Conservation (phyloP, 208 protist genomes). For the Entamoeba moshkovskii region DNA sequence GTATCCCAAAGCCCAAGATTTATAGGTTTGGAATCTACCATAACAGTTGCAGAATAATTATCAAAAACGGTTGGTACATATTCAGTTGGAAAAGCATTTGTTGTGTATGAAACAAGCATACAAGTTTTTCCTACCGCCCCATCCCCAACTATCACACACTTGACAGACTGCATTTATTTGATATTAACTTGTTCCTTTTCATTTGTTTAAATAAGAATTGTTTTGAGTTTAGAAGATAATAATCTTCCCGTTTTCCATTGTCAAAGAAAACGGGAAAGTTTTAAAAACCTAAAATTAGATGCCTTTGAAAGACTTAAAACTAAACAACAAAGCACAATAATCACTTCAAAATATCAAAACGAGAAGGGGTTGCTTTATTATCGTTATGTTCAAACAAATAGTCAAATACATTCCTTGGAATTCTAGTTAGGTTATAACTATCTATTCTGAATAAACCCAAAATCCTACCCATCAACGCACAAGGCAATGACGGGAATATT, state of each 20-base stretch:
- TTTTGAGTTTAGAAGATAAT: no score
- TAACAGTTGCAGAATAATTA: slow-evolving; percentile 28
- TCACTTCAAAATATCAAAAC: no score
- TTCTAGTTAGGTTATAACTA: neutral
- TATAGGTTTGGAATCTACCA: slow-evolving; percentile 9
- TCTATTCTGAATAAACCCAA: neutral
- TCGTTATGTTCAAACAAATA: neutral
- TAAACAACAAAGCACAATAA: no score
- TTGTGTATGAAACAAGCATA: slow-evolving; percentile 12
- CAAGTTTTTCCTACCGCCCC: slow-evolving; percentile 30
- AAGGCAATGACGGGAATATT: neutral
- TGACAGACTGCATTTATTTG: neutral
- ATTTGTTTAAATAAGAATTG: no score
- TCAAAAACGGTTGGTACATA: slow-evolving; percentile 37
- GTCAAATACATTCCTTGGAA: neutral
- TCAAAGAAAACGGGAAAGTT: no score
- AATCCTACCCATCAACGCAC: neutral
- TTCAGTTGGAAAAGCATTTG: slow-evolving; percentile 17
- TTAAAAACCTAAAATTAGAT: no score
- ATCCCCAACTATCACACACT: slow-evolving; percentile 25
- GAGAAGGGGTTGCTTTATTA: no score
- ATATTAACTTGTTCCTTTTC: no score
- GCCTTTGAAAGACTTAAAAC: no score
- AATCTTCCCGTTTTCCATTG: no score
- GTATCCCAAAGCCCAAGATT: slow-evolving; percentile 34